Percentiles rank a stretch among this genome's conserved stretches.
Evolutionary conservation across 2,329 filamentous ascomycete genomes (phyloP).

Genomic region (Neonectria ditissima): DNA sequence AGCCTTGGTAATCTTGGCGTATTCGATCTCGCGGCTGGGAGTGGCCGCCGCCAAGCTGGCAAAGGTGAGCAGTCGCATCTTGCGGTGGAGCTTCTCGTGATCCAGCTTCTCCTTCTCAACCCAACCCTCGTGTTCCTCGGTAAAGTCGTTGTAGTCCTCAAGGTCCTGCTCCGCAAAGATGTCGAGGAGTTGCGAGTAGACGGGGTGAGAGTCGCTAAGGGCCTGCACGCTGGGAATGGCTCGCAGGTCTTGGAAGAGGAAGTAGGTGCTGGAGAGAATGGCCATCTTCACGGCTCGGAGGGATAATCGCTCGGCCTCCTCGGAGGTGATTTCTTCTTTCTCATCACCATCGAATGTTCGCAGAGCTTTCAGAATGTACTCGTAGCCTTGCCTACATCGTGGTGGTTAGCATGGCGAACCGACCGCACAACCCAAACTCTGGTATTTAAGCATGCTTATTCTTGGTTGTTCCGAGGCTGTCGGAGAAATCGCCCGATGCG

Average conservation of each 20-base stretch:
- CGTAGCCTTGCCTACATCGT: slow-evolving; percentile 68
- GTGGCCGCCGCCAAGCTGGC: slow-evolving; percentile 88
- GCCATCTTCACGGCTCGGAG: slow-evolving; percentile 68
- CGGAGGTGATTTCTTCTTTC: slow-evolving; percentile 66
- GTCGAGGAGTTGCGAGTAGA: slow-evolving; percentile 92
- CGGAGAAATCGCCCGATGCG: background rate
- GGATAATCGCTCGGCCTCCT: slow-evolving; percentile 71
- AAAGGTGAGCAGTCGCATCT: slow-evolving; percentile 96
- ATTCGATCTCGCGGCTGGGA: slow-evolving; percentile 88
- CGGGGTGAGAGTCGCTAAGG: slow-evolving; percentile 83
- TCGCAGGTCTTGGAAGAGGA: slow-evolving; percentile 84
- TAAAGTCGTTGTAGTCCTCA: slow-evolving; percentile 96
- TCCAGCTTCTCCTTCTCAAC: slow-evolving; percentile 81
- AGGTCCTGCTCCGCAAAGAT: slow-evolving; percentile 95
- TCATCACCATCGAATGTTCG: slow-evolving; percentile 69
- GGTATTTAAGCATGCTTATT: slow-evolving; percentile 6
- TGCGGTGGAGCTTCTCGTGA: slow-evolving; percentile 82
- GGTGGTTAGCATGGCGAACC: slow-evolving; percentile 32
- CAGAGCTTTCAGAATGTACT: slow-evolving; percentile 73
- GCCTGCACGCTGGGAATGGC: slow-evolving; percentile 87
- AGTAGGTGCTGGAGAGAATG: slow-evolving; percentile 66
- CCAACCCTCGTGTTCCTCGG: slow-evolving; percentile 89
- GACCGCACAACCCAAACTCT: background rate
- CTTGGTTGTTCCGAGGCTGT: background rate
- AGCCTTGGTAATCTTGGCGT: slow-evolving; percentile 84